phyloP scores from a whole-genome alignment of 305 asterid species.

The Solanum chacoense region DNA sequence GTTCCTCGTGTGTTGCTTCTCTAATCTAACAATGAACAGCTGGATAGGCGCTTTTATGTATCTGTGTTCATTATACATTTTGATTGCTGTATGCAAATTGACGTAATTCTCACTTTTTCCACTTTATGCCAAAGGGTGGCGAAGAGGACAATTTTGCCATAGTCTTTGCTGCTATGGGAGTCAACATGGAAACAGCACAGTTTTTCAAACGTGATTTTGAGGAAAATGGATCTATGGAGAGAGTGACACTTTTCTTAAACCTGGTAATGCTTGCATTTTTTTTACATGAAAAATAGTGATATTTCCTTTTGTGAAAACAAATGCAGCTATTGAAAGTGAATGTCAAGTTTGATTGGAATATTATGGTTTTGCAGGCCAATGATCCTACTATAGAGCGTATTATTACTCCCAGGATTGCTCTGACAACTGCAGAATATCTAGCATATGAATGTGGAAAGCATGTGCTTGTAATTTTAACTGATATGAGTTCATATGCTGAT shows the following conservation, averaged over 20 bases:
- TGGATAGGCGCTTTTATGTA: background rate
- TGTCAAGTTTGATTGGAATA: background rate
- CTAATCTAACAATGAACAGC: background rate
- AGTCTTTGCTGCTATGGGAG: constrained; percentile 99
- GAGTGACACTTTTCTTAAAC: constrained; percentile 89
- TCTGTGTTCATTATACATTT: background rate
- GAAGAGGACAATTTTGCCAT: constrained; percentile 96
- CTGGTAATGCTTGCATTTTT: constrained; percentile 35
- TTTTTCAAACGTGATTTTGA: constrained; percentile 96
- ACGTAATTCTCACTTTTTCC: constrained; percentile 6
- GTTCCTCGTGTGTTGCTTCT: background rate
- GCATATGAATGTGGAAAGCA: constrained; percentile 98
- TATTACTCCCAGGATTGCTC: constrained; percentile 93
- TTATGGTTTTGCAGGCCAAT: constrained; percentile 53
- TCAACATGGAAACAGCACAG: constrained; percentile 96
- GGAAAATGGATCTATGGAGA: constrained; percentile 98
- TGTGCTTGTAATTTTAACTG: constrained; percentile 95
- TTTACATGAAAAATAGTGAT: background rate
- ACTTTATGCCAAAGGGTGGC: constrained; percentile 36
- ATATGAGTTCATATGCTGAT: constrained; percentile 98
- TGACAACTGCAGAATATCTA: constrained; percentile 89
- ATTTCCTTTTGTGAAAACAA: background rate
- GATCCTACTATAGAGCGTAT: constrained; percentile 96
- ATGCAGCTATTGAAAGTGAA: background rate
- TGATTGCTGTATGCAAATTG: constrained; percentile 5